A percentile compares a stretch with the other conserved stretches of the same genome.
Conservation (phyloP, 2,329 filamentous ascomycete genomes). For the Apiospora malaysiana region DNA sequence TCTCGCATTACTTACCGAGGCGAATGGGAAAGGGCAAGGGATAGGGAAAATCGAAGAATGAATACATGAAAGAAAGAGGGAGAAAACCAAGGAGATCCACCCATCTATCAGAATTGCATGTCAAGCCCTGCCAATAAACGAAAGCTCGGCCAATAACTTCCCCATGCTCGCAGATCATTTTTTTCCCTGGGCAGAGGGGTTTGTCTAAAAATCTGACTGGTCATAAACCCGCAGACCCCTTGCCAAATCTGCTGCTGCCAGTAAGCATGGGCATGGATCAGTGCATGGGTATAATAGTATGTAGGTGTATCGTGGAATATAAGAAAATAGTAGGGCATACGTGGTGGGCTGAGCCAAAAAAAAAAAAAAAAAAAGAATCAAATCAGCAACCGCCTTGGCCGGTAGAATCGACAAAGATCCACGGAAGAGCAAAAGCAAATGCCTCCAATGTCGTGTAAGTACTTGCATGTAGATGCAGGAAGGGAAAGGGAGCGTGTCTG, state of each 20-base stretch:
- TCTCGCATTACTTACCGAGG: background rate
- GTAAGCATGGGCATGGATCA: background rate
- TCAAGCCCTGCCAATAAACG: slow-evolving; percentile 14
- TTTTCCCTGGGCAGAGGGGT: slow-evolving; percentile 20
- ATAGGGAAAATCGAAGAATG: no score
- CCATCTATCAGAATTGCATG: slow-evolving; percentile 15
- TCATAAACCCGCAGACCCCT: slow-evolving; percentile 10
- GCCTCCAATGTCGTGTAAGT: background rate
- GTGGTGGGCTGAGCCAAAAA: background rate
- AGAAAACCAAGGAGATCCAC: background rate
- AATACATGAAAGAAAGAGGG: background rate
- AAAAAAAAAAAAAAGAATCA: background rate
- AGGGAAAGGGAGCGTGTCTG: no score
- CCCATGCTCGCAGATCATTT: slow-evolving; percentile 17
- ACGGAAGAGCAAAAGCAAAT: background rate
- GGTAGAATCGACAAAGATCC: background rate
- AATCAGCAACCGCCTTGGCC: background rate
- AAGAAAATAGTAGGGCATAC: background rate
- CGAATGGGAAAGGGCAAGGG: background rate
- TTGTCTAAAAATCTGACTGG: slow-evolving; percentile 23
- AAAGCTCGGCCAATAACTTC: background rate
- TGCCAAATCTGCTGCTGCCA: background rate
- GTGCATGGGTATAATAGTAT: background rate
- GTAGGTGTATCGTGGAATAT: background rate
- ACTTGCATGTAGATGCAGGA: background rate